Evolutionary conservation across 495 filamentous ascomycete genomes (phyloP).

Genomic region (Lindgomyces ingoldianus): DNA sequence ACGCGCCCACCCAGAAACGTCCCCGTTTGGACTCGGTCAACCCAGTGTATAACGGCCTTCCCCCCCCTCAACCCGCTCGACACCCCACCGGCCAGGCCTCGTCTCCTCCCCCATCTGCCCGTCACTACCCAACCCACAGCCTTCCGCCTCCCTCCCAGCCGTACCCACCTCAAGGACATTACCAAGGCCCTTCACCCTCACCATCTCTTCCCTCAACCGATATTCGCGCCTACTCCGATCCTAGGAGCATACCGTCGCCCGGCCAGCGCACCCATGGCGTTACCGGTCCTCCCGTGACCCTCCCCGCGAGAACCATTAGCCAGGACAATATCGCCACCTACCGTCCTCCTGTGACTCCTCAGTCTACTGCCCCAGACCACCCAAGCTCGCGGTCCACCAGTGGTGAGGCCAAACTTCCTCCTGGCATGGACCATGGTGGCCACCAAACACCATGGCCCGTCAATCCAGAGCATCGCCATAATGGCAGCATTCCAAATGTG

Average conservation of each 20-base stretch:
- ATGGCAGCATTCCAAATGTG: slow-evolving; percentile 14
- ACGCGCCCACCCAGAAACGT: slow-evolving; percentile 35
- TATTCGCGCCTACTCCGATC: slow-evolving; percentile 23
- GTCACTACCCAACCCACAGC: slow-evolving; percentile 19
- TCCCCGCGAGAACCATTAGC: slow-evolving; percentile 26
- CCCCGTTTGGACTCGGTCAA: slow-evolving; percentile 33
- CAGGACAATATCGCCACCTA: slow-evolving; percentile 31
- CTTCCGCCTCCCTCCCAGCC: slow-evolving; percentile 25
- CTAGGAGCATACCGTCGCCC: slow-evolving; percentile 29
- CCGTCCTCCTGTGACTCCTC: slow-evolving; percentile 23
- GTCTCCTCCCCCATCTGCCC: slow-evolving; percentile 21
- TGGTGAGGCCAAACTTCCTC: slow-evolving; percentile 19
- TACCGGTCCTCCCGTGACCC: slow-evolving; percentile 25
- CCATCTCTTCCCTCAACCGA: slow-evolving; percentile 28
- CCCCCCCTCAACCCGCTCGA: slow-evolving; percentile 12
- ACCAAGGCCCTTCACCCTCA: slow-evolving; percentile 11
- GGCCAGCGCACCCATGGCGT: slow-evolving; percentile 29
- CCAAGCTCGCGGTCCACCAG: slow-evolving; percentile 25
- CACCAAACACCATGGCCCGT: slow-evolving; percentile 17
- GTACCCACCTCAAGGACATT: slow-evolving; percentile 8
- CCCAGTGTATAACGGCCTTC: slow-evolving; percentile 27
- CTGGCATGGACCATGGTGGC: slow-evolving; percentile 30
- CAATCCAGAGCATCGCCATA: slow-evolving; percentile 26
- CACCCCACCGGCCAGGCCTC: slow-evolving; percentile 23
- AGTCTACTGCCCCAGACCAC: slow-evolving; percentile 18